Evolutionary conservation across 2,329 filamentous ascomycete genomes (phyloP).

Genomic region (Neofusicoccum kwambonambiense): DNA sequence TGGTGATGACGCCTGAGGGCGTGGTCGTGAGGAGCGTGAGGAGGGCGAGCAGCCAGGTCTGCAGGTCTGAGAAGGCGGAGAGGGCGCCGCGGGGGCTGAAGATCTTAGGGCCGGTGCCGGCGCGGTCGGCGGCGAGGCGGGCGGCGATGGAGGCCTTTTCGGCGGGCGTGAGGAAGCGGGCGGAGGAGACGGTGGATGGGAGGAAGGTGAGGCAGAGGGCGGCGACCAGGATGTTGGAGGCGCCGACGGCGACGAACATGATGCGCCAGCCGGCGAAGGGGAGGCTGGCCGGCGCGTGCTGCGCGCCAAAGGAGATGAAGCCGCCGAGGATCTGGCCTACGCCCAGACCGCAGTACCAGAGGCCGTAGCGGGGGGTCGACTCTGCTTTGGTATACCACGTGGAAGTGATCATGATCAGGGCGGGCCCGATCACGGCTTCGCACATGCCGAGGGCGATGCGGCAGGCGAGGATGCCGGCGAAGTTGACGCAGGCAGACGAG

Average conservation of each 20-base stretch:
- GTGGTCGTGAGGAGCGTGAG: constrained; percentile 20
- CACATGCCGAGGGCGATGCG: constrained; percentile 59
- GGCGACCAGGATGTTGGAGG: constrained; percentile 42
- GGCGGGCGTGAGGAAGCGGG: neutral
- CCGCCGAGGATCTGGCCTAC: constrained; percentile 45
- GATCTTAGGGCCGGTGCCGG: constrained; percentile 1
- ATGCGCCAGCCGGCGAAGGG: constrained; percentile 52
- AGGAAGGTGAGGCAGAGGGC: constrained; percentile 25
- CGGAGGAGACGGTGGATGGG: neutral
- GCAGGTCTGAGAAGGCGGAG: neutral
- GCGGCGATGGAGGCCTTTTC: neutral
- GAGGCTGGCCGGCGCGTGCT: constrained; percentile 41
- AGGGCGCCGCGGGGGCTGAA: neutral
- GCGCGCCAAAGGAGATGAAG: constrained; percentile 56
- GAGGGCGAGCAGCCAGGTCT: neutral
- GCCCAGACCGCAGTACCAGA: constrained; percentile 57
- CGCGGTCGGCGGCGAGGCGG: constrained; percentile 1
- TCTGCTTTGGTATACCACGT: constrained; percentile 60
- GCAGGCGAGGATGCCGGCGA: constrained; percentile 50
- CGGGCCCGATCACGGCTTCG: constrained; percentile 60
- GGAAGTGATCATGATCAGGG: constrained; percentile 60
- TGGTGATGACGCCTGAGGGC: constrained; percentile 29
- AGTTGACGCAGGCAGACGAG: constrained; percentile 55
- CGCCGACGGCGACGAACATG: constrained; percentile 48
- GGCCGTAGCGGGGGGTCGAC: constrained; percentile 58